A percentile compares a stretch with the other conserved stretches of the same genome.
Conservation (phyloP, 1,284 basidiomycete species). For the Cystobasidium pallidum region DNA sequence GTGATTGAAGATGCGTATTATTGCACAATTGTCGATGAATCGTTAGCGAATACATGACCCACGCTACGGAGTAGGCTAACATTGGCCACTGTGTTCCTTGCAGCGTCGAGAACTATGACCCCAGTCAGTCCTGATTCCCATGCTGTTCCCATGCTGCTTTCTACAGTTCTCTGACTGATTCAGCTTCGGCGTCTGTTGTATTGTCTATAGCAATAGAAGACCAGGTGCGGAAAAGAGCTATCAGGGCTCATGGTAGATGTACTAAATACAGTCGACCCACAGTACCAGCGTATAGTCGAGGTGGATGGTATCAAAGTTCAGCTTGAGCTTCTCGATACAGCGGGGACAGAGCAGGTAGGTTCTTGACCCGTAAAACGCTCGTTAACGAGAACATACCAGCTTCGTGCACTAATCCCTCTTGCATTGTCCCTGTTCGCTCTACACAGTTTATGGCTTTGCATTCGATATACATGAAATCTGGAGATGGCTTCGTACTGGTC, state of each 20-base stretch:
- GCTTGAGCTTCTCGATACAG: constrained; percentile 86
- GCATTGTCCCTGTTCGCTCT: not conserved
- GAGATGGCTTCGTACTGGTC: constrained; percentile 76
- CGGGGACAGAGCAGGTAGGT: constrained; percentile 73
- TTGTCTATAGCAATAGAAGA: constrained; percentile 40
- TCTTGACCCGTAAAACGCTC: not conserved
- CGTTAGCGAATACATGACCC: not conserved
- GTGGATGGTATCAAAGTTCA: constrained; percentile 58
- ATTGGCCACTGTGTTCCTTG: not conserved
- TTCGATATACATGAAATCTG: constrained; percentile 57
- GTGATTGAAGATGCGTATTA: not conserved
- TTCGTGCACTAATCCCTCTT: not conserved
- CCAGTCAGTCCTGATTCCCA: constrained; percentile 7
- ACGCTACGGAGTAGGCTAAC: not conserved
- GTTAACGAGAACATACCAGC: not conserved
- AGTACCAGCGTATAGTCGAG: constrained; percentile 56
- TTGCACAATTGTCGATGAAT: no score
- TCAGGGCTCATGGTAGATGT: not conserved
- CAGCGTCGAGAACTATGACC: constrained; percentile 44
- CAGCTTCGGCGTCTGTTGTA: not conserved
- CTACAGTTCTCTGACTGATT: not conserved
- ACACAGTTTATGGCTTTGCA: constrained; percentile 54
- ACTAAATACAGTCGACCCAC: not conserved
- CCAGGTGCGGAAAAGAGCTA: constrained; percentile 21
- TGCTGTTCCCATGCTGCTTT: not conserved